Evolutionary conservation across 805 yeast genomes (phyloP).

Genomic region (Candida berthetii): DNA sequence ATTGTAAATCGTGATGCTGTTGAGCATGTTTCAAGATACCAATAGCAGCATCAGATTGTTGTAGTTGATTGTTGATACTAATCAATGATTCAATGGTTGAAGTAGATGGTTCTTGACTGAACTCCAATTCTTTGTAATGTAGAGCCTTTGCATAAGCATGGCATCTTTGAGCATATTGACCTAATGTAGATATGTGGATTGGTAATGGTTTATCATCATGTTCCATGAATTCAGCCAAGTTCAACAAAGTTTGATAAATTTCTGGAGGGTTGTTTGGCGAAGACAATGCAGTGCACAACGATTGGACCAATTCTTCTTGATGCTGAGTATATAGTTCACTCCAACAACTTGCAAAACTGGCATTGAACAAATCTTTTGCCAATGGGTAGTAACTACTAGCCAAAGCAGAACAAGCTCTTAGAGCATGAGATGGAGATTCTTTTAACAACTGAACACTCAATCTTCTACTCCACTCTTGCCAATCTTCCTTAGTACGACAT

Average conservation of each 20-base stretch:
- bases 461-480: constrained; percentile 96
- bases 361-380: constrained; percentile 87
- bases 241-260: constrained; percentile 82
- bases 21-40: constrained; percentile 95
- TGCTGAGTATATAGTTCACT: constrained; percentile 81
- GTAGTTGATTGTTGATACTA: constrained; percentile 87
- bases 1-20: constrained; percentile 80
- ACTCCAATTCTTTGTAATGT: constrained; percentile 93
- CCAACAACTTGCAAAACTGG: constrained; percentile 96
- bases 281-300: constrained; percentile 80
- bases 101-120: constrained; percentile 87
- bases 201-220: constrained; percentile 95
- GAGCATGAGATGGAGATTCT: constrained; percentile 91
- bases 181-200: constrained; percentile 81
- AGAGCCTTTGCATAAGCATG: constrained; percentile 98
- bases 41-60: constrained; percentile 96
- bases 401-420: constrained; percentile 85
- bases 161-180: constrained; percentile 89
- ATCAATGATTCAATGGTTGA: constrained; percentile 90
- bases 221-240: constrained; percentile 94
- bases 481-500: constrained; percentile 86
- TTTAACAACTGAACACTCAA: constrained; percentile 79
- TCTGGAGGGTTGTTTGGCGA: constrained; percentile 95
- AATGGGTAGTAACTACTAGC: constrained; percentile 85
- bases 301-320: constrained; percentile 82